phyloP scores from a whole-genome alignment of 108 stramenopile species.

The Bacterosira constricta region DNA sequence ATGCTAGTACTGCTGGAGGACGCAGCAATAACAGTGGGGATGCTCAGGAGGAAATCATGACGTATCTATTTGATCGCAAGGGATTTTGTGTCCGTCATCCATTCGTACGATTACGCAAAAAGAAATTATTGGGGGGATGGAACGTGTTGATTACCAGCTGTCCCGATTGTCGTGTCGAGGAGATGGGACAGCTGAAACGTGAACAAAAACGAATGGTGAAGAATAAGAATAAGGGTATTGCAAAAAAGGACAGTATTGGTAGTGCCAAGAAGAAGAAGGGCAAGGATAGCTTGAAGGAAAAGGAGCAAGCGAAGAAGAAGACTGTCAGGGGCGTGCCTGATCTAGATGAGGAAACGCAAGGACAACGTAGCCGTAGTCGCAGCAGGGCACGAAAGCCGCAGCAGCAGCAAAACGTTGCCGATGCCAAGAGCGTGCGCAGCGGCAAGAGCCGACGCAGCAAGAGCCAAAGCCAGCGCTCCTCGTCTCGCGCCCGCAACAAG shows the following conservation, averaged over 20 bases:
- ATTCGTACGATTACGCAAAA: constrained; percentile 37
- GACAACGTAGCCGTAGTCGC: background rate
- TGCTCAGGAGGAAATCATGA: constrained; percentile 11
- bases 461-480: background rate
- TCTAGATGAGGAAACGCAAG: background rate
- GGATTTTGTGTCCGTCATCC: constrained; percentile 44
- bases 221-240: background rate
- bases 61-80: constrained; percentile 30
- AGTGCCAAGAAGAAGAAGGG: background rate
- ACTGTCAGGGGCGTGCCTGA: background rate
- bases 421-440: constrained; percentile 10
- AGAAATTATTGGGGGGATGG: constrained; percentile 48
- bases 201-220: constrained; percentile 6
- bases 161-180: constrained; percentile 48
- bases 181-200: constrained; percentile 32
- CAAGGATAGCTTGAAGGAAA: constrained; percentile 1
- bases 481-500: too few relatives aligned
- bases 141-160: constrained; percentile 37
- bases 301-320: constrained; percentile 6
- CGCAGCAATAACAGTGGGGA: background rate
- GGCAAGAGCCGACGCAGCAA: constrained; percentile 2
- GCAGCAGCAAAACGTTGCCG: background rate
- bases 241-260: background rate
- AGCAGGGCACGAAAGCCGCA: background rate
- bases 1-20: background rate